Base-by-base conservation (phyloP, 1,284 basidiomycete species). In the Trichosporon coremiiforme region DNA sequence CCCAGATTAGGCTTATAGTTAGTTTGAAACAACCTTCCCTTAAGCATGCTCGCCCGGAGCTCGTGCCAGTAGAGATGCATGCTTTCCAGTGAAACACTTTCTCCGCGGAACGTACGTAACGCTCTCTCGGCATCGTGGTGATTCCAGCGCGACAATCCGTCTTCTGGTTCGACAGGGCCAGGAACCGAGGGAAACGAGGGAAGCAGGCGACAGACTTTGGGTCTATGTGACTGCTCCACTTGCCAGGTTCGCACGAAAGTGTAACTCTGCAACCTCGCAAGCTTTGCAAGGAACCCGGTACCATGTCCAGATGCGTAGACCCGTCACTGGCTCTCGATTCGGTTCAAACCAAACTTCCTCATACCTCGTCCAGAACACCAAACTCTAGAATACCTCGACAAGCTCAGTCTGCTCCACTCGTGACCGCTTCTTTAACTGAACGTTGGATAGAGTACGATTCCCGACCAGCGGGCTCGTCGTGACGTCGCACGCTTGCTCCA, bases 81-180 rank as follows among this genome's bases (percentile, higher is more conserved):
- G 50, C 50, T 25, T 53, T 25, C 20, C 7, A 15, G 3, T 62
- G 57, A 62, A 33, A 62, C 57, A 62, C 7, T 33, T 62, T 13
- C 31, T 62, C 57, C 57, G 57, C 57, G 29, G 57, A 17, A 35
- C 22, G 57, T 62, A 62, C 57, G 57, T 62, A 62, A 62, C 31
- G 50, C 15, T 7, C 9, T 62, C 57, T 62, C 57, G 57, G 29
- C 57, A 62, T 33, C 25, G 36, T 38, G 22, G 55, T 13, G 57
- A 62, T 62, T 62, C 57, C 57, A 62, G 57, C 31, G 29, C 57
- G 31, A 62, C 57, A 25, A 25, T 31, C 25, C 31, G 57, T 33
- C 31, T 10, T 33, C 57, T n/a, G 29, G 31, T 31, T 13, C 29
- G 22, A 15, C 29, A n/a, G 31, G 29, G 29, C 15, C 57, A 53